These are phyloP conservation scores for Chalaropsis thielavioides DNA, from an alignment of 2,329 filamentous ascomycete genomes.

Conservation along the genomic window DNA sequence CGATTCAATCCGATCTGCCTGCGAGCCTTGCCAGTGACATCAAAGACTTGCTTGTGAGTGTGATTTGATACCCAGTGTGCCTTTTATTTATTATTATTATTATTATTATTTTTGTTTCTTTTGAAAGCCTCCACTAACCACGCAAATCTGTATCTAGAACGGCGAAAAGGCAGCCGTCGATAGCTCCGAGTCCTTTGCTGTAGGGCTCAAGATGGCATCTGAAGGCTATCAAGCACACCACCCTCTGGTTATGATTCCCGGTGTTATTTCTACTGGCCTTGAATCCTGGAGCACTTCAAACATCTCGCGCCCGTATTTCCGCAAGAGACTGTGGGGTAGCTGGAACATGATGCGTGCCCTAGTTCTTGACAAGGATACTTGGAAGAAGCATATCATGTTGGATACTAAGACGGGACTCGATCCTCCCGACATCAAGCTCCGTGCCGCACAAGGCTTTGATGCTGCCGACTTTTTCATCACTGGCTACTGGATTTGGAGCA, in stretches of 20 bases:
- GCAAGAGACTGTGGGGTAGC: constrained; percentile 88
- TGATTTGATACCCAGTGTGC: constrained; percentile 5
- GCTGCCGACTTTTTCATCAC: constrained; percentile 90
- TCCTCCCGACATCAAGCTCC: constrained; percentile 75
- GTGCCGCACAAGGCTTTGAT: constrained; percentile 91
- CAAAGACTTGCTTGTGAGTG: constrained; percentile 62
- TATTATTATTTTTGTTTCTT: too few relatives aligned
- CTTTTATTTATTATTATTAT: too few relatives aligned
- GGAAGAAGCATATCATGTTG: constrained; percentile 96
- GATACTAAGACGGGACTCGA: constrained; percentile 85
- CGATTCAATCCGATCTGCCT: constrained; percentile 56
- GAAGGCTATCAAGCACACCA: constrained; percentile 73
- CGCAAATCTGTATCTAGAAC: constrained; percentile 37
- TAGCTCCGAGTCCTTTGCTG: constrained; percentile 84
- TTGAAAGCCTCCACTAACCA: not conserved
- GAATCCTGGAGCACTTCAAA: constrained; percentile 93
- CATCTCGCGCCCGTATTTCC: constrained; percentile 74
- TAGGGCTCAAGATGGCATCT: constrained; percentile 66
- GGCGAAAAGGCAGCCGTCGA: constrained; percentile 70
- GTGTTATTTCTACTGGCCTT: constrained; percentile 90
- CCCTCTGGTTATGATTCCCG: constrained; percentile 91
- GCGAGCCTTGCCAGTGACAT: constrained; percentile 76
- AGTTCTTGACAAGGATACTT: constrained; percentile 80
- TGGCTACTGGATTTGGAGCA: constrained; percentile 98
- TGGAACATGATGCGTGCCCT: constrained; percentile 98